Evolutionary conservation across 2,329 filamentous ascomycete species (phyloP).

Genomic region (Beauveria brongniartii): DNA sequence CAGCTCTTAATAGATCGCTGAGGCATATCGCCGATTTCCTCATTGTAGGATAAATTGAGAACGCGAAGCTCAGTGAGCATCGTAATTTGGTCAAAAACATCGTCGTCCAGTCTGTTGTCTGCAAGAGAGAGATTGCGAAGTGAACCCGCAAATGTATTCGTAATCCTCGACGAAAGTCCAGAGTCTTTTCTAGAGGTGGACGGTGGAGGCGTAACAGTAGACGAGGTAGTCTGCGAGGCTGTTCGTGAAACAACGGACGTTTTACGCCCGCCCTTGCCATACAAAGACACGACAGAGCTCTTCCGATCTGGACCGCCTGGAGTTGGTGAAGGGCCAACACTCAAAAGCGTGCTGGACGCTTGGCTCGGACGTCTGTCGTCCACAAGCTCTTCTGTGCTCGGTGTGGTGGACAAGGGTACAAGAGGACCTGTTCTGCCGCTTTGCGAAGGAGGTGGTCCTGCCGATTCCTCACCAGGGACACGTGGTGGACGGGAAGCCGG

Average conservation of each 20-base stretch:
- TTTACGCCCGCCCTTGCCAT: constrained; percentile 73
- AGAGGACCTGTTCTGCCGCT: constrained; percentile 34
- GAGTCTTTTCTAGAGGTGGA: constrained; percentile 73
- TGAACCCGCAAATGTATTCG: constrained; percentile 81
- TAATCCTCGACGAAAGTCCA: constrained; percentile 67
- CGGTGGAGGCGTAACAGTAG: constrained; percentile 41
- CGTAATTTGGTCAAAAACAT: constrained; percentile 87
- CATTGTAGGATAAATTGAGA: constrained; percentile 91
- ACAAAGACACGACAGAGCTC: constrained; percentile 74
- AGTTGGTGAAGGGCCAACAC: constrained; percentile 63
- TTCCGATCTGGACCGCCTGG: constrained; percentile 57
- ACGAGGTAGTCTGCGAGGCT: constrained; percentile 37
- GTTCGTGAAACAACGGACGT: constrained; percentile 71
- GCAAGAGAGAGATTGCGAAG: constrained; percentile 79
- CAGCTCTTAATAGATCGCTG: constrained; percentile 80
- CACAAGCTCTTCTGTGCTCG: constrained; percentile 71
- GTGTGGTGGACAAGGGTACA: constrained; percentile 45
- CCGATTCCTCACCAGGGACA: constrained; percentile 41
- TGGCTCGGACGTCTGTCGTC: constrained; percentile 73
- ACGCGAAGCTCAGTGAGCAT: constrained; percentile 76
- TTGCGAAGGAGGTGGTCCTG: constrained; percentile 25
- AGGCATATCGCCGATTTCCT: constrained; percentile 78
- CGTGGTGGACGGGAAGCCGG: constrained; percentile 64
- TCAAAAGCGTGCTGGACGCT: constrained; percentile 67
- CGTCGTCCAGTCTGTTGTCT: constrained; percentile 89